These are phyloP conservation scores for Hysterium pulicare DNA, from an alignment of 2,329 filamentous ascomycete species.

Conservation along the genomic window DNA sequence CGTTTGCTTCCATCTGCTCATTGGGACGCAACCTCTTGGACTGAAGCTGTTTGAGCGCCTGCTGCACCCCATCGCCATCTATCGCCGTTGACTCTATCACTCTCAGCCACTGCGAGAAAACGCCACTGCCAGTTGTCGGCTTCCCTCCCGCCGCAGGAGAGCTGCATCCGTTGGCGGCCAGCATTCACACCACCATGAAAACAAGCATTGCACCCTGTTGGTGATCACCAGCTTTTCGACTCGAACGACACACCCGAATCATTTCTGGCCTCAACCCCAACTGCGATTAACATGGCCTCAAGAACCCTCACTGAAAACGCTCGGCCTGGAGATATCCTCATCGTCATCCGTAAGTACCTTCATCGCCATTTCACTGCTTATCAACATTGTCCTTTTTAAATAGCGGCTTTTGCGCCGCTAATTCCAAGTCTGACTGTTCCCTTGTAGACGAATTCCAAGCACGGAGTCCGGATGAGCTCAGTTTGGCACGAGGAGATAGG, in stretches of 20 bases:
- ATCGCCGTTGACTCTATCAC: no score
- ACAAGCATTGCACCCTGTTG: background rate
- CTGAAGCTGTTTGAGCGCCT: no score
- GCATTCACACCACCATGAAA: background rate
- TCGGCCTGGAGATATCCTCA: slow-evolving; percentile 62
- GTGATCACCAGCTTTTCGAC: slow-evolving; percentile 1
- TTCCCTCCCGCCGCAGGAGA: background rate
- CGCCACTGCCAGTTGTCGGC: slow-evolving; percentile 3
- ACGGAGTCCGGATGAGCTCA: slow-evolving; percentile 89
- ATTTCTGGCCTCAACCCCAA: background rate
- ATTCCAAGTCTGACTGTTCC: no score
- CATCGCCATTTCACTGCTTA: background rate
- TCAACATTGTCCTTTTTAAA: no score
- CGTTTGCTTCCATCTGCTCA: no score
- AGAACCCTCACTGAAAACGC: slow-evolving; percentile 45
- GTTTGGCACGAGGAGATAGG: slow-evolving; percentile 76
- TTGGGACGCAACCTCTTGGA: no score
- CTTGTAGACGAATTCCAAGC: slow-evolving; percentile 81
- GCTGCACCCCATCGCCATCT: no score
- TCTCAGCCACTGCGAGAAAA: no score
- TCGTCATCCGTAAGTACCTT: slow-evolving; percentile 66
- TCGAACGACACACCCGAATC: slow-evolving; percentile 5
- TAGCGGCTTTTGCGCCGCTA: no score
- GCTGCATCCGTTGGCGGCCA: background rate
- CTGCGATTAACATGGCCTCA: slow-evolving; percentile 23